Evolutionary conservation across 176 grass and related monocot species (phyloP).

Genomic region (Typha latifolia): DNA sequence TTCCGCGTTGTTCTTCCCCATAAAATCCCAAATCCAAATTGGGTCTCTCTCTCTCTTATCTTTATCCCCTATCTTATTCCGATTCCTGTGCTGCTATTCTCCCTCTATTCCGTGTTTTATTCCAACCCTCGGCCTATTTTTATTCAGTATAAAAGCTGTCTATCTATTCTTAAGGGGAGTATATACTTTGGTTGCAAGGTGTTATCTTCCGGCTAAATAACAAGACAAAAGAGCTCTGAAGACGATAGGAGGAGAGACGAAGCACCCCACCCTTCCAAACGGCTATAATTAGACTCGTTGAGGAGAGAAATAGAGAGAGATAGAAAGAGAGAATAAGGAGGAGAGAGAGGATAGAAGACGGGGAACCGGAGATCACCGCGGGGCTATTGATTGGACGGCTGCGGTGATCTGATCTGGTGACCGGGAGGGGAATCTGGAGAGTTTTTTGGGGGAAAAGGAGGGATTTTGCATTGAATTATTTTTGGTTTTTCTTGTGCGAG

Average conservation of each 20-base stretch:
- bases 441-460: not conserved
- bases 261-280: slow-evolving; percentile 24
- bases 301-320: slow-evolving; percentile 6
- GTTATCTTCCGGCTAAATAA: no score
- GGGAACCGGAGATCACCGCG: not conserved
- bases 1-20: no score
- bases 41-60: no score
- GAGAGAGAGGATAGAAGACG: not conserved
- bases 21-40: no score
- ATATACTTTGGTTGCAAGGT: no score
- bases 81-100: no score
- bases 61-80: no score
- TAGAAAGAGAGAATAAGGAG: not conserved
- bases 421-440: slow-evolving; percentile 1
- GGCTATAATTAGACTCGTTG: slow-evolving; percentile 44
- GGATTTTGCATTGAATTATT: not conserved
- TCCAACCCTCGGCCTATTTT: no score
- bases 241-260: not conserved
- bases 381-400: not conserved
- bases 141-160: no score
- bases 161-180: no score
- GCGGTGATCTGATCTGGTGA: not conserved
- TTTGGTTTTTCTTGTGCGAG: not conserved
- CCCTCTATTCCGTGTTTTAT: no score
- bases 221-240: not conserved